Base-by-base conservation (phyloP, 169 alveolate species). In the Eimeria necatrix region DNA sequence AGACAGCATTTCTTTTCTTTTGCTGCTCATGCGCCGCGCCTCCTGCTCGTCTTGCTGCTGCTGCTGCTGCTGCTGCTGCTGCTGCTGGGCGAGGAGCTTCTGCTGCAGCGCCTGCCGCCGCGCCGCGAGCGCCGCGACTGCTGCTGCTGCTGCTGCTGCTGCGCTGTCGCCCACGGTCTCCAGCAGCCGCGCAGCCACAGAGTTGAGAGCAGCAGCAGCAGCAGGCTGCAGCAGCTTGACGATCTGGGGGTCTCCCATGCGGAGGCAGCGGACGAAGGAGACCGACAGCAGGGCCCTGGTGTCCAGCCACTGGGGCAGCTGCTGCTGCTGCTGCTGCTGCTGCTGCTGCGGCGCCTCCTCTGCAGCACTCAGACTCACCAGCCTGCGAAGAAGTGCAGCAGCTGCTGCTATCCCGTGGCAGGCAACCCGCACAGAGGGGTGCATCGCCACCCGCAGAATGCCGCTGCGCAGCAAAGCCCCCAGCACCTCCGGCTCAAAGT, bases 171-270 rank as follows among this genome's bases (percentile, higher is more conserved):
- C 32, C 76, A 64, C 76, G 9, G 76, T 8, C 41, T n/a, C 26
- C 18, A 64, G 76, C 41, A 64, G 76, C 76, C 76, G 18, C 20
- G 20, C 8, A n/a, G 76, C 8, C 9, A 64, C 76, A 14, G 18
- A 10, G 20, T 64, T n/a, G 8, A 64, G 26, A 20, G 14, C 76
- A 9, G 41, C 76, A 64, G 20, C 76, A n/a, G 76, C 76, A n/a
- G 76, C 76, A n/a, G 76, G 76, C 76, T 14, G 76, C 74, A 86
- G 61, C 84, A 60, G 70, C 61, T 56, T 22, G 51, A 86, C 5
- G 24, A 89, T 46, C 48, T 80, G 88, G 1, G 94, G 94, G 49
- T 89, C 94, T 4, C 94, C 94, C 8, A 89, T 88, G 12, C 94
- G 87, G 52, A 89, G 78, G 41, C 86, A 61, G 24, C 94, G 52